Evolutionary conservation across 768 basidiomycete species (phyloP), one percentile per base, ranked within the genome.

Genomic region (Lactarius evosmus): DNA sequence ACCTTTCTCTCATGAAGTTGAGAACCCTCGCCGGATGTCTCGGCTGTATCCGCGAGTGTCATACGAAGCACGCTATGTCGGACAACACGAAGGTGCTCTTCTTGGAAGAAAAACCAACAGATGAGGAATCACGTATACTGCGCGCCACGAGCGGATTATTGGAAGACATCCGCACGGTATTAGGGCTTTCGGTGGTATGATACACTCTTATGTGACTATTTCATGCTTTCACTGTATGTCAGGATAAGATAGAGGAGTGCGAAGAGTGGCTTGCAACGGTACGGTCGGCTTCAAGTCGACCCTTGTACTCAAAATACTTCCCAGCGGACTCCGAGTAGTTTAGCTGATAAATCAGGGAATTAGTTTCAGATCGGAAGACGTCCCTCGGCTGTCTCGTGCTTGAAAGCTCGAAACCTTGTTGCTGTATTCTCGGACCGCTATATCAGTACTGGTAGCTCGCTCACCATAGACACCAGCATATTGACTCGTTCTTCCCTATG

Each of bases 241-340:
- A 65, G 64, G 38, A 51, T 34, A 57, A 52, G 33, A 41, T 16
- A 3, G 14, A 50, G 6, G 64, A 61, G 41, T 65, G 64, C 38
- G 32, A 52, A 50, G 38, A 46, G 16, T 65, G 64, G 64, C 25
- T 65, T 25, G 49, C 38, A 29, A 27, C 36, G 32, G 59, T 36
- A 38, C 64, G 54, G 33, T 25, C 3, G 12, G 40, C 7, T 17
- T 34, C 50, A 34, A 55, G 34, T 7, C 40, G 34, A 22, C 59
- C 60, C 7, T 8, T 44, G n/a, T 38, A 2, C 27, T 65, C 64
- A 14, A 61, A 65, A 46, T 65, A 65, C 33, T 65, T 65, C 27
- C 30, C 2, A 6, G 52, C 14, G 7, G 9, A 3, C 9, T 33
- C 52, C 9, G 1, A 27, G 6, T 64, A 64, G 56, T 22, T 19